These are phyloP conservation scores for Yamadazyma atlantica DNA, from an alignment of 1,139 yeast genomes.

Conservation along the genomic window DNA sequence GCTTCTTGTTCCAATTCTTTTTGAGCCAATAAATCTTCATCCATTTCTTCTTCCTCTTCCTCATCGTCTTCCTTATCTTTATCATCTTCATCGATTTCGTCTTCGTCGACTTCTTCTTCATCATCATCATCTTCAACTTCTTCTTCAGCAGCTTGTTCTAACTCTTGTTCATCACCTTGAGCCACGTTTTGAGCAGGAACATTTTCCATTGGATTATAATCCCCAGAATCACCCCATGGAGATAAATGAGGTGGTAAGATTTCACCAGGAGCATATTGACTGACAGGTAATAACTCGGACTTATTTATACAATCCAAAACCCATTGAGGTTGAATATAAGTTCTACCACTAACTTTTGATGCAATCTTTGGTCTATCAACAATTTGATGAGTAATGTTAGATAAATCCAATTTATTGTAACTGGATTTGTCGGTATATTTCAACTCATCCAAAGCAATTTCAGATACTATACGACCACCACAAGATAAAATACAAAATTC, in stretches of 20 bases:
- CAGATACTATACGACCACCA: constrained; percentile 87
- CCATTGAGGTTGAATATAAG: constrained; percentile 98
- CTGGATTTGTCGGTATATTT: constrained; percentile 40
- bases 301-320: constrained; percentile 88
- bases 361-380: constrained; percentile 85
- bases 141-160: constrained; percentile 40
- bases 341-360: constrained; percentile 83
- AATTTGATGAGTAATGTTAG: constrained; percentile 85
- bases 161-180: constrained; percentile 33
- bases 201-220: constrained; percentile 63
- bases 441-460: constrained; percentile 81
- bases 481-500: constrained; percentile 85
- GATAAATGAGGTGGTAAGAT: constrained; percentile 93
- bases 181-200: constrained; percentile 16
- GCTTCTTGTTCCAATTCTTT: constrained; percentile 90
- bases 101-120: constrained; percentile 42
- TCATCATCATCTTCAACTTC: constrained; percentile 25
- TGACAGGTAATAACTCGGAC: constrained; percentile 70
- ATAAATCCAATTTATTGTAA: constrained; percentile 54
- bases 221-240: constrained; percentile 98
- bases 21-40: constrained; percentile 67
- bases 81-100: constrained; percentile 51
- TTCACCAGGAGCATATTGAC: constrained; percentile 90
- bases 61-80: constrained; percentile 51
- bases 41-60: constrained; percentile 51